These are phyloP conservation scores for Stygiomarasmius scandens DNA, from an alignment of 1,284 basidiomycete species.

Conservation along the genomic window DNA sequence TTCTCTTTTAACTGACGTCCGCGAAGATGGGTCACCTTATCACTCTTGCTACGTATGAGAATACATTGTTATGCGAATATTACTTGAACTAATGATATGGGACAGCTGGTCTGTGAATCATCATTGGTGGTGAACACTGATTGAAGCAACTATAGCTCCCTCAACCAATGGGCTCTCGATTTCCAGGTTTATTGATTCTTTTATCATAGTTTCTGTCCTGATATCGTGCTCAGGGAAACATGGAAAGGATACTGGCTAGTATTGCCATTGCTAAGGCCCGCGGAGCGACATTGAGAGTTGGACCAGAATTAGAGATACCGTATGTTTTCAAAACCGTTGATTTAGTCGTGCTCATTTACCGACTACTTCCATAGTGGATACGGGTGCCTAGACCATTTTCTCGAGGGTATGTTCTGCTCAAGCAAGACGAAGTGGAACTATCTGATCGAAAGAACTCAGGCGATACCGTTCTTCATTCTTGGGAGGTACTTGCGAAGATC, in stretches of 20 bases:
- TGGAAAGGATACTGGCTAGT: constrained; percentile 88
- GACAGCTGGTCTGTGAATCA: constrained; percentile 44
- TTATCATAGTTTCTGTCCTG: background rate
- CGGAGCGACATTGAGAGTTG: constrained; percentile 94
- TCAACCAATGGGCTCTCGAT: constrained; percentile 97
- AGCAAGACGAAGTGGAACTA: background rate
- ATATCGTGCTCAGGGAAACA: constrained; percentile 70
- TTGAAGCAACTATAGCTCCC: constrained; percentile 57
- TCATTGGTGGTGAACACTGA: too few relatives aligned
- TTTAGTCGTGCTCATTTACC: background rate
- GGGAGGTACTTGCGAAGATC: constrained; percentile 91
- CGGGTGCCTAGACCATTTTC: constrained; percentile 92
- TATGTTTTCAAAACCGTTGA: constrained; percentile 42
- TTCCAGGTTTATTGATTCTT: constrained; percentile 64
- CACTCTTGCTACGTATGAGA: constrained; percentile 35
- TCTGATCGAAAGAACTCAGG: constrained; percentile 49
- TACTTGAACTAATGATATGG: background rate
- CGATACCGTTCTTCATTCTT: constrained; percentile 93
- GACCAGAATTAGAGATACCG: constrained; percentile 98
- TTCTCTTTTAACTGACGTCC: too few relatives aligned
- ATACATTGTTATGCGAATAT: background rate
- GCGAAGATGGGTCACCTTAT: constrained; percentile 15
- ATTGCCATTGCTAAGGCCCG: constrained; percentile 86
- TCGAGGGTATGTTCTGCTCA: constrained; percentile 63
- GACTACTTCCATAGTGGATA: constrained; percentile 67